A percentile compares a stretch with the other conserved stretches of the same genome.
These are phyloP conservation scores for Cnidoscolus chayamansa DNA, from an alignment of 441 rosid genomes.

Conservation along the genomic window DNA sequence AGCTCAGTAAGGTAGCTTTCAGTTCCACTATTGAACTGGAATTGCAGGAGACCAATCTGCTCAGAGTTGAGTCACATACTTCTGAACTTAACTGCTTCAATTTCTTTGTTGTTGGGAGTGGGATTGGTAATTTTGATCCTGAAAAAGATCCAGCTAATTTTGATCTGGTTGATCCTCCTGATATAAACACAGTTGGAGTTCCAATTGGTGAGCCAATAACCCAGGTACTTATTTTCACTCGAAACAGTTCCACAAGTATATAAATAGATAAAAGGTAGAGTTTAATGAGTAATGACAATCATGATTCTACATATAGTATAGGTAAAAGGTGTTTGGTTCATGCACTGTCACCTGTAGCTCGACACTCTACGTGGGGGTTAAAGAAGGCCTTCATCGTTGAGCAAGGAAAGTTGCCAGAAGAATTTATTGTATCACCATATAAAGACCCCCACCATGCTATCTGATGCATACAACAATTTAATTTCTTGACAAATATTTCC, in stretches of 20 bases:
- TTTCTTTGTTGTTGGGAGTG: background rate
- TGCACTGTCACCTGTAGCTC: conserved; percentile 29
- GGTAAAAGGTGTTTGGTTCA: background rate
- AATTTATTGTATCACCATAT: conserved; percentile 43
- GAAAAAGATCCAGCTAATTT: background rate
- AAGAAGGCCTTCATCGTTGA: conserved; percentile 55
- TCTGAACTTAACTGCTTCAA: background rate
- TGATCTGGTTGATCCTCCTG: background rate
- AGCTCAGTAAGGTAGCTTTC: too few relatives aligned
- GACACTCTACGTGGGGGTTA: conserved; percentile 48
- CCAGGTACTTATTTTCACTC: background rate
- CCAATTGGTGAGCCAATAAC: background rate
- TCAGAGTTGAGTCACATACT: too few relatives aligned
- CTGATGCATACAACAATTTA: background rate
- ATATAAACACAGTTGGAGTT: background rate
- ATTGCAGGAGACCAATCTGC: too few relatives aligned
- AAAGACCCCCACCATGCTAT: conserved; percentile 45
- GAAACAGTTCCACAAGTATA: too few relatives aligned
- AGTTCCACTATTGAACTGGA: too few relatives aligned
- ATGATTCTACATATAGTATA: background rate
- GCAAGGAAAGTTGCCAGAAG: conserved; percentile 41
- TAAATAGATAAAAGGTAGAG: too few relatives aligned
- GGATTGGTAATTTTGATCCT: background rate
- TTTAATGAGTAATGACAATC: background rate
- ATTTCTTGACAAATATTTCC: conserved; percentile 23